These are phyloP conservation scores for Lolium rigidum DNA, from an alignment of 176 grass and related monocot genomes.

Conservation along the genomic window DNA sequence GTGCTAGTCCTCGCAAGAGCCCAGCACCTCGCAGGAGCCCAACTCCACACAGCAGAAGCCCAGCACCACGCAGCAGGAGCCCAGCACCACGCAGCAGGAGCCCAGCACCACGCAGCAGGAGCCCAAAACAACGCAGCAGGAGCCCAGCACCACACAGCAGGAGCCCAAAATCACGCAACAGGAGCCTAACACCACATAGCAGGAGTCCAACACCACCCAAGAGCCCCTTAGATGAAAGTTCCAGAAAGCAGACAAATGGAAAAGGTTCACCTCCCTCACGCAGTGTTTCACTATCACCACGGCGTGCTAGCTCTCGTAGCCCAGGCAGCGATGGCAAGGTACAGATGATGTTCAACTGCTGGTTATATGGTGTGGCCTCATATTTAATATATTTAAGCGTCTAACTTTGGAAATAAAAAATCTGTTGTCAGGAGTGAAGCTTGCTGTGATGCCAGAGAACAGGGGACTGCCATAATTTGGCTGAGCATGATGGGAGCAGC, in stretches of 20 bases:
- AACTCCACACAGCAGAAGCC: conserved; percentile 52
- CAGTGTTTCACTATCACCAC: conserved; percentile 51
- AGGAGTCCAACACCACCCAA: conserved; percentile 30
- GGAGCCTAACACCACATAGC: conserved; percentile 39
- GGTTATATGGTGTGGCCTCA: background rate
- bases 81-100: conserved; percentile 40
- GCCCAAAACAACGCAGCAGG: conserved; percentile 38
- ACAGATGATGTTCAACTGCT: conserved; percentile 7
- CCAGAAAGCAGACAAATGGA: conserved; percentile 43
- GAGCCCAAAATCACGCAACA: conserved; percentile 33
- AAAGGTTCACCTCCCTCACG: conserved; percentile 46
- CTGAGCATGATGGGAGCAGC: conserved; percentile 27
- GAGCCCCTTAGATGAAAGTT: conserved; percentile 46
- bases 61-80: conserved; percentile 43
- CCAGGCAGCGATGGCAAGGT: conserved; percentile 46
- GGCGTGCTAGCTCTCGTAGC: conserved; percentile 40
- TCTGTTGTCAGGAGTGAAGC: conserved; percentile 45
- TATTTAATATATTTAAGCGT: background rate
- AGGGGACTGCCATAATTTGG: conserved; percentile 24
- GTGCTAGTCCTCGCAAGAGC: conserved; percentile 67
- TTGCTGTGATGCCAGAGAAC: conserved; percentile 18
- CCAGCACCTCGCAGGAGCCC: background rate
- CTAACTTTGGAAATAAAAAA: conserved; percentile 19
- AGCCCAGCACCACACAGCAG: conserved; percentile 31
- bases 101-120: background rate